Evolutionary conservation across 768 basidiomycete genomes (phyloP).

Genomic region (Phlebiopsis flavidoalba): DNA sequence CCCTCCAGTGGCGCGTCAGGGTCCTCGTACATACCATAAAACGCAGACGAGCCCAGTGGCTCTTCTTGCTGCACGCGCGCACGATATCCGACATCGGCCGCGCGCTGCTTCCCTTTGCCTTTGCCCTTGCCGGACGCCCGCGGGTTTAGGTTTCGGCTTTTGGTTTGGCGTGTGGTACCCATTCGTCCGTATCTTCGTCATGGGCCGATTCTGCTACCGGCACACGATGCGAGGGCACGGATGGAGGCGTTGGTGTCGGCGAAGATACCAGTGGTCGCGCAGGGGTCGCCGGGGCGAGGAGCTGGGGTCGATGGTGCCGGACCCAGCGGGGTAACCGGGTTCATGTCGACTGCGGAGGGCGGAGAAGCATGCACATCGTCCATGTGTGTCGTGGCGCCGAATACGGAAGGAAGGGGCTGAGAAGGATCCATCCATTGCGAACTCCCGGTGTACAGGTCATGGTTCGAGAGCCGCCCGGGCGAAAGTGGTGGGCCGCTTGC

Average conservation of each 20-base stretch:
- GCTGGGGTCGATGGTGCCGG: constrained; percentile 8
- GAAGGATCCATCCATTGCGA: background rate
- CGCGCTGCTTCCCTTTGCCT: constrained; percentile 4
- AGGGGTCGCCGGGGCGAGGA: background rate
- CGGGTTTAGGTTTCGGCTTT: background rate
- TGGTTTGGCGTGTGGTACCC: background rate
- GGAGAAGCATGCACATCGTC: background rate
- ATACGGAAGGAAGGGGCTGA: background rate
- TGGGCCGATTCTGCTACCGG: background rate
- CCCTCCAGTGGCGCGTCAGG: background rate
- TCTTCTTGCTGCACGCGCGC: background rate
- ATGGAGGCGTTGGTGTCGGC: background rate
- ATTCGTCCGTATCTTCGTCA: background rate
- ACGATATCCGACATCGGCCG: background rate
- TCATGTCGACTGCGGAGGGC: background rate
- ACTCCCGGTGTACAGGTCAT: too few relatives aligned
- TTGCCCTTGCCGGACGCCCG: background rate
- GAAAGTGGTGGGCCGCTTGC: background rate
- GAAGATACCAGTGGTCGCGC: background rate
- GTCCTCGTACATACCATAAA: background rate
- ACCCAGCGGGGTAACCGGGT: background rate
- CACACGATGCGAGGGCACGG: background rate
- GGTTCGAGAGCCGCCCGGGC: too few relatives aligned
- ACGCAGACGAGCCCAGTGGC: too few relatives aligned
- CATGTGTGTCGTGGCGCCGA: background rate